A percentile compares a stretch with the other conserved stretches of the same genome.
phyloP scores from a whole-genome alignment of 1,284 basidiomycete species.

The Apiotrichum laibachii region DNA sequence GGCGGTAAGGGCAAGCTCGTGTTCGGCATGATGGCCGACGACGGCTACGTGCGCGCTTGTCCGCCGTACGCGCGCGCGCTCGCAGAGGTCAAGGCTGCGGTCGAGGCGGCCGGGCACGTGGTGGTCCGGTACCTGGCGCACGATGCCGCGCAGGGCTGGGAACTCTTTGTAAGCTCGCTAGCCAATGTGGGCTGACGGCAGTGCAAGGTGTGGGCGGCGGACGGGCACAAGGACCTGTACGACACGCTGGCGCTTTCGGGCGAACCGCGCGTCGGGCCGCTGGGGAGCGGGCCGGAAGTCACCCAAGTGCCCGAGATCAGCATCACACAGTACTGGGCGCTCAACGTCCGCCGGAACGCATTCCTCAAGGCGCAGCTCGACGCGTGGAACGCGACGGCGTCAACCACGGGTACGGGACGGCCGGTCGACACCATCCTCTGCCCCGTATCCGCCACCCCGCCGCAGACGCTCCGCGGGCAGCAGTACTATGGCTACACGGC shows the following conservation, averaged over 20 bases:
- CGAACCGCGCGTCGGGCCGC: conserved; percentile 34
- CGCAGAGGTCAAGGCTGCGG: conserved; percentile 58
- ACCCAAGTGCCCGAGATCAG: conserved; percentile 13
- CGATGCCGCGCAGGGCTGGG: conserved; percentile 5
- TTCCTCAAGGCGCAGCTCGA: conserved; percentile 26
- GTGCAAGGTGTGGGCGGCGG: conserved; percentile 5
- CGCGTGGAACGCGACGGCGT: conserved; percentile 11
- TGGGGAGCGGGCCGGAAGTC: conserved; percentile 12
- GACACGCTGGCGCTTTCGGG: conserved; percentile 26
- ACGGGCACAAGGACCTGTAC: conserved; percentile 9
- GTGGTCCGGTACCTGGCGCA: conserved; percentile 48
- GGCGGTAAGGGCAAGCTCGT: conserved; percentile 61
- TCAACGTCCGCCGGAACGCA: conserved; percentile 15
- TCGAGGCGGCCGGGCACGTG: conserved; percentile 65
- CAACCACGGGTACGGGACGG: conserved; percentile 14
- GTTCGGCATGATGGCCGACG: conserved; percentile 55
- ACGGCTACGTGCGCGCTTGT: conserved; percentile 63
- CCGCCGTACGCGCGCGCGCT: conserved; percentile 68
- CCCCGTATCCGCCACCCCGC: conserved; percentile 36
- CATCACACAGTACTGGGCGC: conserved; percentile 15
- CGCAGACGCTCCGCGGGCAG: conserved; percentile 57
- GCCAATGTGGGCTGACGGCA: conserved; percentile 10
- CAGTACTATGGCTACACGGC: conserved; percentile 35
- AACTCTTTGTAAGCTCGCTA: conserved; percentile 5
- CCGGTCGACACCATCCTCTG: conserved; percentile 21